Base-by-base conservation (phyloP, 495 filamentous ascomycete genomes). In the Annulohypoxylon bovei region DNA sequence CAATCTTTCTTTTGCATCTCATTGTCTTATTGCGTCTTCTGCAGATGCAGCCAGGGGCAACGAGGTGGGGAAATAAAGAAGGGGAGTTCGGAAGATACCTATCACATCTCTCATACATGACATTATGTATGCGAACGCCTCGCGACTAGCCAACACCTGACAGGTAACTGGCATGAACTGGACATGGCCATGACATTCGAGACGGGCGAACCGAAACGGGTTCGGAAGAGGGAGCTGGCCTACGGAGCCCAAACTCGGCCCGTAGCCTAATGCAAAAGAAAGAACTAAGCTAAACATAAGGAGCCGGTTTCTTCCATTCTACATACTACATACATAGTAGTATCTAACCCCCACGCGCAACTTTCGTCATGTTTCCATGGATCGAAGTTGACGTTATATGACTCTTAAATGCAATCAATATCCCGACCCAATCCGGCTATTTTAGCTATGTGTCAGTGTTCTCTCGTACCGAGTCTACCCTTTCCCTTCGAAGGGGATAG, bases 21-120 rank as follows among this genome's bases (percentile, higher is more conserved):
- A 56, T 65, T 56, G 62, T 46, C 44, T 42, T 42, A 20, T 42
- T 42, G 39, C 44, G 62, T 55, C 47, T 66, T 40, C 3, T 55
- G 23, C 64, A 64, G 60, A 65, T 72, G 59, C 69, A 46, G 50
- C 69, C 64, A 67, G 59, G 64, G 54, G 30, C 37, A 32, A 12
- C 16, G 18, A 42, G 50, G 64, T 67, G 60, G 64, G 47, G 69
- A 49, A 27, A 35, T 32, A 46, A 14, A 50, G 30, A 47, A 28
- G 33, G 37, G 68, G 63, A 50, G 54, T 67, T 67, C 59, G 69
- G 69, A 65, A 64, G 54, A 67, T 68, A 68, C 61, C 49, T 68
- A 65, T 71, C 68, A 71, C 58, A 71, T 71, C 58, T 71, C 68
- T 67, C 68, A 11, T 67, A 71, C 68, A 71, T 71, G 57, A 52